Evolutionary conservation across 352 stramenopile species (phyloP).

Genomic region (Saprolegnia parasitica): DNA sequence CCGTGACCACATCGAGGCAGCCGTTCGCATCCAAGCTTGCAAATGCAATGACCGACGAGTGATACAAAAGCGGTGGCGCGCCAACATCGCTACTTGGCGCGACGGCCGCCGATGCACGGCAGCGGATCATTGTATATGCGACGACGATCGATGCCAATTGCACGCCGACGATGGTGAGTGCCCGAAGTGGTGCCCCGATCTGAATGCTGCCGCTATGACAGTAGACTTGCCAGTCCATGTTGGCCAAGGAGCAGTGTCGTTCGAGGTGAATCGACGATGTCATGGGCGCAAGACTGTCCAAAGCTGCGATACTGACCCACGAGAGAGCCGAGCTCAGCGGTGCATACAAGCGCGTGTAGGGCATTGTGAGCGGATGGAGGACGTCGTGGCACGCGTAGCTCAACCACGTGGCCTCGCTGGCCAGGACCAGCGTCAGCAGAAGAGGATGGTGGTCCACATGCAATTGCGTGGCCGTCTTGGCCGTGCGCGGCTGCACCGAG

Average conservation of each 20-base stretch:
- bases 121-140: background rate
- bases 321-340: background rate
- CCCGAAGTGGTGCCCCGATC: background rate
- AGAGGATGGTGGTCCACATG: no score
- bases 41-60: background rate
- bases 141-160: background rate
- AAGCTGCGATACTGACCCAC: background rate
- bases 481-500: background rate
- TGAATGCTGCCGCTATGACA: background rate
- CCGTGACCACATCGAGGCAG: background rate
- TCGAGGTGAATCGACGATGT: background rate
- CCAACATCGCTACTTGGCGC: background rate
- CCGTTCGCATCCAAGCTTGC: background rate
- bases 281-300: background rate
- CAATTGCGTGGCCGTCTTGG: no score
- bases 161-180: background rate
- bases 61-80: background rate
- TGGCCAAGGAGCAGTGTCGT: background rate
- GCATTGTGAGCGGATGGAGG: background rate
- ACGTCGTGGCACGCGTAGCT: background rate
- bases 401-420: slow-evolving; percentile 5
- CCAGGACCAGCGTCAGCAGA: background rate
- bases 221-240: slow-evolving; percentile 21
- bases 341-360: background rate
- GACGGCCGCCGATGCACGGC: background rate